Conservation (phyloP, 306 rosid genomes). For the Hippophae rhamnoides region DNA sequence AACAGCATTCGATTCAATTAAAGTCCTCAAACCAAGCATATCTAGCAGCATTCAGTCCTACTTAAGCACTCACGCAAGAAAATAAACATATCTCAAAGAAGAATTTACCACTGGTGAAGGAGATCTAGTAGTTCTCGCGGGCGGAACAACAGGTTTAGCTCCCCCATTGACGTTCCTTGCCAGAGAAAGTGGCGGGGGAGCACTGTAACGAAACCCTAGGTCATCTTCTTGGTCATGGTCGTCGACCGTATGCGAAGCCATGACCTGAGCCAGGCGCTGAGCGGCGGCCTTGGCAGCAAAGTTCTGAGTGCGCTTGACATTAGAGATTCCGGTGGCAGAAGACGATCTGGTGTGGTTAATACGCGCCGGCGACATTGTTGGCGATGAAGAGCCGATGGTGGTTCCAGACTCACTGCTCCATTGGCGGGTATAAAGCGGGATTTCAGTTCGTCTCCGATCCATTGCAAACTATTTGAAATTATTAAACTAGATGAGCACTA, state of each 20-base stretch:
- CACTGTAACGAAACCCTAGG: conserved; percentile 77
- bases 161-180: conserved; percentile 33
- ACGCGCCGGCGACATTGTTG: conserved; percentile 55
- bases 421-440: conserved; percentile 28
- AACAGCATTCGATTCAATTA: too few relatives aligned
- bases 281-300: conserved; percentile 97
- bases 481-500: too few relatives aligned
- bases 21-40: too few relatives aligned
- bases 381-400: conserved; percentile 27
- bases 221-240: conserved; percentile 60
- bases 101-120: conserved; percentile 54
- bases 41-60: too few relatives aligned
- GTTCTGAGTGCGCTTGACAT: conserved; percentile 79
- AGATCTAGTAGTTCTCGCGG: conserved; percentile 44
- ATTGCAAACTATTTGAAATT: conserved; percentile 6
- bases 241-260: conserved; percentile 85
- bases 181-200: conserved; percentile 75
- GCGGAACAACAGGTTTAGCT: conserved; percentile 24
- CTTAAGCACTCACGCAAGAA: not conserved
- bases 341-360: conserved; percentile 69
- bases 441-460: conserved; percentile 43
- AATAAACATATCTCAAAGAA: not conserved
- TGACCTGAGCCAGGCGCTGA: conserved; percentile 92
- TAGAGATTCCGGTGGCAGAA: conserved; percentile 65
- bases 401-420: conserved; percentile 38